phyloP scores from a whole-genome alignment of 495 filamentous ascomycete species.

The Poronia punctata region DNA sequence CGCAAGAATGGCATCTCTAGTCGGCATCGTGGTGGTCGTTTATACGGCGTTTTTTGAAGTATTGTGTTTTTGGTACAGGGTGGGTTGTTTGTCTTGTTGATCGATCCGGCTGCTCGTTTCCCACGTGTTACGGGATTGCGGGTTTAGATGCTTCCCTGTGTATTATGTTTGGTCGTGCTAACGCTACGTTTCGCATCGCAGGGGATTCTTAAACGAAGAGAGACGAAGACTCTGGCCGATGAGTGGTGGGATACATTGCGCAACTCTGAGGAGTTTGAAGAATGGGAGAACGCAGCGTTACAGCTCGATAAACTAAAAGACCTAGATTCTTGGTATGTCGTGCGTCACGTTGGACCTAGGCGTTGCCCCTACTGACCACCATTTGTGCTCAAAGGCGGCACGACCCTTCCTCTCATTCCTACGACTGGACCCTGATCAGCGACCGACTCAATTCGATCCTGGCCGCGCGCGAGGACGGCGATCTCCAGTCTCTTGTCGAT shows the following conservation, averaged over 20 bases:
- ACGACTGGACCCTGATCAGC: constrained; percentile 84
- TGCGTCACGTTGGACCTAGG: background rate
- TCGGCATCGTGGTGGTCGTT: constrained; percentile 38
- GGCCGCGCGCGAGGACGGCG: constrained; percentile 65
- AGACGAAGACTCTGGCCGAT: constrained; percentile 43
- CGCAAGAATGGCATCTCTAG: constrained; percentile 26
- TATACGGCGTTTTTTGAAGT: constrained; percentile 55
- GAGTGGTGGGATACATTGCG: constrained; percentile 51
- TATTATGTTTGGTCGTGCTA: constrained; percentile 8
- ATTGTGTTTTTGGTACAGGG: constrained; percentile 56
- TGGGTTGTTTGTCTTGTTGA: constrained; percentile 29
- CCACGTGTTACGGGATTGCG: too few relatives aligned
- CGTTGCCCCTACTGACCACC: constrained; percentile 8
- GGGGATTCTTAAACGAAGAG: constrained; percentile 52
- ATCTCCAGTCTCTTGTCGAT: constrained; percentile 68
- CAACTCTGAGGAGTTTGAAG: constrained; percentile 63
- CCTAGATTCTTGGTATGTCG: constrained; percentile 68
- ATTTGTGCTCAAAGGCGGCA: constrained; percentile 52
- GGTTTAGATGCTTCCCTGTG: too few relatives aligned
- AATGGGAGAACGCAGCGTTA: constrained; percentile 76
- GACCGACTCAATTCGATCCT: constrained; percentile 66
- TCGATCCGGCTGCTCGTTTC: too few relatives aligned
- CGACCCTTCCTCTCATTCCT: constrained; percentile 71
- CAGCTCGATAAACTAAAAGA: constrained; percentile 71
- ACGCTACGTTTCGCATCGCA: constrained; percentile 19